Evolutionary conservation across 1,284 basidiomycete genomes (phyloP).

Genomic region (Papiliotrema fonsecae): DNA sequence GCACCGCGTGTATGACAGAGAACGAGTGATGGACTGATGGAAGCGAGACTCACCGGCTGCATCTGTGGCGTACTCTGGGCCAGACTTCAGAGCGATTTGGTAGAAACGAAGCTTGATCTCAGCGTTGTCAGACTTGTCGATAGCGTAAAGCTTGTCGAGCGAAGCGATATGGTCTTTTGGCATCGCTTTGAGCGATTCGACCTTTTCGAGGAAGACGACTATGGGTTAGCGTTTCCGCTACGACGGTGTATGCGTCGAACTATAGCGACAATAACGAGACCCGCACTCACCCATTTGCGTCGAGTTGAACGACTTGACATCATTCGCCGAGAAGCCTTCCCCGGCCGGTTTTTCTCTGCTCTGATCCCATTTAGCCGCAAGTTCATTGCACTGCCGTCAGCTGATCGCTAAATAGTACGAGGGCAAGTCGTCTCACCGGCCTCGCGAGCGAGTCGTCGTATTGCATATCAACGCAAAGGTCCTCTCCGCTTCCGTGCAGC

Average conservation of each 20-base stretch:
- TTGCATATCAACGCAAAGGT: conserved; percentile 72
- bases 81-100: conserved; percentile 50
- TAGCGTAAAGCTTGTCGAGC: conserved; percentile 49
- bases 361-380: conserved; percentile 73
- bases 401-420: not conserved
- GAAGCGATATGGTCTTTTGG: conserved; percentile 33
- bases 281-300: conserved; percentile 33
- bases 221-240: not conserved
- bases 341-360: conserved; percentile 55
- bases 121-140: conserved; percentile 48
- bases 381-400: conserved; percentile 48
- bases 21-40: no score
- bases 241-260: no score
- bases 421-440: conserved; percentile 24
- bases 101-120: conserved; percentile 53
- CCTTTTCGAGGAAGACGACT: conserved; percentile 52
- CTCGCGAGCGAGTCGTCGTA: conserved; percentile 79
- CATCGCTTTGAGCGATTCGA: conserved; percentile 42
- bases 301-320: conserved; percentile 39
- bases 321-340: conserved; percentile 33
- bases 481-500: conserved; percentile 75
- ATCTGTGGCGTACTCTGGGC: conserved; percentile 47
- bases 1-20: no score
- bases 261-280: not conserved
- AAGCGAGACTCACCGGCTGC: conserved; percentile 47